Evolutionary conservation across 176 grass and related monocot genomes (phyloP), one percentile per base, ranked within the genome.

Genomic region (Musa itinerans): DNA sequence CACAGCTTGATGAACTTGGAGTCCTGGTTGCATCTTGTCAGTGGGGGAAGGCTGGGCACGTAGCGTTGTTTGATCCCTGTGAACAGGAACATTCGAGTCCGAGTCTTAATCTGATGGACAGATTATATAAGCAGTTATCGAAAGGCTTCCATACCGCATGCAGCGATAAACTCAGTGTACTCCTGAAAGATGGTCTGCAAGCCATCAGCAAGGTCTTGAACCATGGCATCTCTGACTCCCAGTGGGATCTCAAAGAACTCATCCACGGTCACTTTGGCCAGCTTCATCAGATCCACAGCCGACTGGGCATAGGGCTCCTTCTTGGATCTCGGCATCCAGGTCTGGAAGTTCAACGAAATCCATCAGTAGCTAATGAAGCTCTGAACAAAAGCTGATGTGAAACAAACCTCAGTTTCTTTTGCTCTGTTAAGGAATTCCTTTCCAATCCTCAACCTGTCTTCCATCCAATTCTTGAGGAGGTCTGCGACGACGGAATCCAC

Each of bases 1-100:
- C 95, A 98, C 20, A 93, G 80, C 53, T 74, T 80, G 72, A 89
- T 65, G 80, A 98, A 83, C 64, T 83, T 76, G 0, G 90, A 93
- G 76, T 92, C 90, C 62, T 93, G 94, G 80, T 91, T 98, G 88
- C 94, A 98, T 53, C 94, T 74, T 10, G 94, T 93, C 69, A 93
- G 34, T 6, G 90, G 88, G 3, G 90, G 94, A 43, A 98, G 70
- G 7, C 79, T 76, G 9, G 94, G 94, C 20, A 98, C 49, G 63
- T 98, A 98, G 82, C 62, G 93, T 65, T 93, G 80, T 68, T 89
- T 91, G 0, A 86, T 81, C 19, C 94, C 94, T 98, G 66, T 72
- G 19, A 73, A 1, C 43, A 52, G 0, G 27, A 74, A 27, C 48
- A 49, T 11, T 19, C 10, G 17, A 8, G 9, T 73, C n/a, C 59